Evolutionary conservation across 2,329 filamentous ascomycete species (phyloP).

Genomic region (Aphanocladium album): DNA sequence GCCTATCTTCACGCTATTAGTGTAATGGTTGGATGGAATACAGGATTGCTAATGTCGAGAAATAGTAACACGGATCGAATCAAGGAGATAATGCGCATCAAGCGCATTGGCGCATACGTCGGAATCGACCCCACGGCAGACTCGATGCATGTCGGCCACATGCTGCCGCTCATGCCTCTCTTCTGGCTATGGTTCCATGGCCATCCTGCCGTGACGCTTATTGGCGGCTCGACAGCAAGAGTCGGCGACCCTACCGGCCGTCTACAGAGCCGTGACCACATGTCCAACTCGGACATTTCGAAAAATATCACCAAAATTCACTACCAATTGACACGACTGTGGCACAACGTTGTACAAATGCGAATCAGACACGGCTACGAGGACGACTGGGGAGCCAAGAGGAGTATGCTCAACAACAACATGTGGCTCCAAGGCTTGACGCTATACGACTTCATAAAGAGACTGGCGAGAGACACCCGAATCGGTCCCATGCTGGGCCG

Average conservation of each 20-base stretch:
- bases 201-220: slow-evolving; percentile 59
- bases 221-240: slow-evolving; percentile 71
- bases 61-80: slow-evolving; percentile 46
- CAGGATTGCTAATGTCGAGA: neutral
- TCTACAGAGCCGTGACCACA: slow-evolving; percentile 52
- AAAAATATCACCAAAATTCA: slow-evolving; percentile 65
- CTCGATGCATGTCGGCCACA: slow-evolving; percentile 75
- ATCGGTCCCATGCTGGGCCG: slow-evolving; percentile 82
- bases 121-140: slow-evolving; percentile 78
- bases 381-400: slow-evolving; percentile 59
- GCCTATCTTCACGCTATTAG: neutral
- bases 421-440: slow-evolving; percentile 71
- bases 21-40: slow-evolving; percentile 19
- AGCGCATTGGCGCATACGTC: slow-evolving; percentile 69
- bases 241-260: slow-evolving; percentile 76
- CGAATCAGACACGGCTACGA: slow-evolving; percentile 61
- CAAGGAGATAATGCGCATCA: slow-evolving; percentile 57
- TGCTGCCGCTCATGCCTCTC: slow-evolving; percentile 75
- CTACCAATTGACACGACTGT: slow-evolving; percentile 66
- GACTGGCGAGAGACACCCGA: slow-evolving; percentile 68
- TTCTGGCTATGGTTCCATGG: slow-evolving; percentile 82
- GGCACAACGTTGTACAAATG: slow-evolving; percentile 65
- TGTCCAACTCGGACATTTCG: slow-evolving; percentile 47
- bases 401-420: slow-evolving; percentile 73
- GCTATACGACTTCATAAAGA: slow-evolving; percentile 68